phyloP scores from a whole-genome alignment of 306 rosid genomes.

The peach (Prunus persica) region Prunus_persica_NCBIv2 NC_034012.1:25108001-25108500 shows the following conservation, averaged over 20 bases:
- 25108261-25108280: neutral
- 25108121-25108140: neutral
- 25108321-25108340: neutral
- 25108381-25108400: neutral
- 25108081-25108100: neutral
- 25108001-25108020: neutral
- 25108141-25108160: slow-evolving; percentile 17
- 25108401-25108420: neutral
- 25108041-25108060: neutral
- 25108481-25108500: neutral
- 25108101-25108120: neutral
- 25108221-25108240: neutral
- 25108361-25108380: neutral
- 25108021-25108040: neutral
- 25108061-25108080: neutral
- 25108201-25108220: neutral
- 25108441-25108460: neutral
- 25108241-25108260: neutral
- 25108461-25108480: neutral
- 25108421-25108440: neutral
- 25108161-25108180: neutral
- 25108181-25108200: neutral
- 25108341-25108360: neutral
- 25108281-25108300: neutral
- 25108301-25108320: neutral